Evolutionary conservation across 176 grass and related monocot genomes (phyloP).

Genomic region (Luzula sylvatica): DNA sequence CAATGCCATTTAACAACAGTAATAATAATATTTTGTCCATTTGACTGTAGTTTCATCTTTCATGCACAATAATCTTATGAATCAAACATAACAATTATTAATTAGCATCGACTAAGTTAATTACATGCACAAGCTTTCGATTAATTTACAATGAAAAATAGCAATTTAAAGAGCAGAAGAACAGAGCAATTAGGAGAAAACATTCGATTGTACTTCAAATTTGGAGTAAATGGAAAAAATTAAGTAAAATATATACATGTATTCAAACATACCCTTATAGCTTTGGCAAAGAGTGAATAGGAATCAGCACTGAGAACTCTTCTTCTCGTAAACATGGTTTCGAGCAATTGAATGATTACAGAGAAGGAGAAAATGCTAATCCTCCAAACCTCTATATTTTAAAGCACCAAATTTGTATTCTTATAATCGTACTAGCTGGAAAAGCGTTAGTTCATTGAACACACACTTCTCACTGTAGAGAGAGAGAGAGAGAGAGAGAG

Average conservation of each 20-base stretch:
- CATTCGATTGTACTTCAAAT: neutral
- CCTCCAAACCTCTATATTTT: neutral
- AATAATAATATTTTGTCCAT: neutral
- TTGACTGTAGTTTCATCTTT: neutral
- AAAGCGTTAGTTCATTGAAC: too few species aligned
- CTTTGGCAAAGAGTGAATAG: slow-evolving; percentile 5
- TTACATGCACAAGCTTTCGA: neutral
- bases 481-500: neutral
- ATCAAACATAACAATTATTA: neutral
- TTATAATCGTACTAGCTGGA: neutral
- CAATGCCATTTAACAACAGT: neutral
- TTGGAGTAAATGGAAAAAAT: neutral
- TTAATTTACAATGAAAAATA: neutral
- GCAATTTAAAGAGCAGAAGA: neutral
- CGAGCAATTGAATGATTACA: neutral
- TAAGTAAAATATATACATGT: neutral
- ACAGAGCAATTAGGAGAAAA: neutral
- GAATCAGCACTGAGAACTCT: neutral
- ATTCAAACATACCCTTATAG: neutral
- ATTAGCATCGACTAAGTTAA: neutral
- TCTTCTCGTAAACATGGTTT: slow-evolving; percentile 12
- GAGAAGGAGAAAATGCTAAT: slow-evolving; percentile 13
- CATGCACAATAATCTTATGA: neutral
- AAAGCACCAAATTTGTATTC: neutral
- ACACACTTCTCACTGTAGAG: too few species aligned